phyloP scores from a whole-genome alignment of 345 rosid species.

The Populus alba region DNA sequence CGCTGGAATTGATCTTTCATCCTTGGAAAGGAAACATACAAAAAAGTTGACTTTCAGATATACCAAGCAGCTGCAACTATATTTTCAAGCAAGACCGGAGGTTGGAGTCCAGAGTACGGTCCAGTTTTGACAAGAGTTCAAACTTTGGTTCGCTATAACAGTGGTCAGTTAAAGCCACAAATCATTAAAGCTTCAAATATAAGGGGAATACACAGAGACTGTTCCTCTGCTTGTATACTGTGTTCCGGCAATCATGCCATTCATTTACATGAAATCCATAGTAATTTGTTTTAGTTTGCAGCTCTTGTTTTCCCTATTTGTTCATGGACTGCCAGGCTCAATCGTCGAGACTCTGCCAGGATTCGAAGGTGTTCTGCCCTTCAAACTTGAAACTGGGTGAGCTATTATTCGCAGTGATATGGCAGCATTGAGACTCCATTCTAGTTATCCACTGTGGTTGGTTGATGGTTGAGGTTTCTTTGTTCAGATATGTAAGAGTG shows the following conservation, averaged over 20 bases:
- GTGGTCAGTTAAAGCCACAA: not conserved
- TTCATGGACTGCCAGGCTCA: not conserved
- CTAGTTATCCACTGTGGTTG: not conserved
- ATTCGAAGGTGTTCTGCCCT: not conserved
- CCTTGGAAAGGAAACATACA: too few relatives aligned
- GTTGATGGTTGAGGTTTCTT: too few relatives aligned
- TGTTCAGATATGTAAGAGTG: slow-evolving; percentile 18
- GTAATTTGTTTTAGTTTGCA: not conserved
- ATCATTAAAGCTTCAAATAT: not conserved
- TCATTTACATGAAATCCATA: not conserved
- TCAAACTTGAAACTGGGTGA: slow-evolving; percentile 22
- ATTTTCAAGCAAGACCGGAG: not conserved
- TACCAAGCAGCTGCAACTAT: not conserved
- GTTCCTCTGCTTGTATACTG: not conserved
- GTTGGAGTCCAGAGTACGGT: not conserved
- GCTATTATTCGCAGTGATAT: not conserved
- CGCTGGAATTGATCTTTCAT: too few relatives aligned
- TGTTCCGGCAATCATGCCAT: not conserved
- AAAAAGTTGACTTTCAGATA: not conserved
- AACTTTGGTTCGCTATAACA: not conserved
- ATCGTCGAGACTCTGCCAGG: slow-evolving; percentile 13
- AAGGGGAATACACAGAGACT: not conserved
- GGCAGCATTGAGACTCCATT: not conserved
- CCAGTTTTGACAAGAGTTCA: not conserved
- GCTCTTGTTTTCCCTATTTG: not conserved